Evolutionary conservation across 2,329 filamentous ascomycete genomes (phyloP), one percentile per base, ranked within the genome.

Genomic region (Allantophomopsis lycopodina): DNA sequence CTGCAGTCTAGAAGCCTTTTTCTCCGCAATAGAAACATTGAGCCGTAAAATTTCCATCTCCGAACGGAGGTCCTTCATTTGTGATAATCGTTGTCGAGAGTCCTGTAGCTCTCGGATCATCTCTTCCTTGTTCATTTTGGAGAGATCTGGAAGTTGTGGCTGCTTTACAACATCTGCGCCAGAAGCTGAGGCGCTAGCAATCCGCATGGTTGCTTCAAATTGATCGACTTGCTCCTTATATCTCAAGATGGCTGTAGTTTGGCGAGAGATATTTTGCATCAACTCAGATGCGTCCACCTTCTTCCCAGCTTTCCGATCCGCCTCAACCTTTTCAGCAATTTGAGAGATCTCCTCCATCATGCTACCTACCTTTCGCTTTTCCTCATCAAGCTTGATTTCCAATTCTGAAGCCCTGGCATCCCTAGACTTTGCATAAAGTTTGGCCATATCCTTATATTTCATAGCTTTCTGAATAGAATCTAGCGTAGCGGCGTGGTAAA

Each of bases 401-500:
- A 88, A 60, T 41, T 81, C 69, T 18, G 73, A 69, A 16, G 79
- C 78, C 56, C 87, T 79, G 14, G 68, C 65, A 52, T 89, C 83
- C 57, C 87, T 88, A 60, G 80, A 74, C 55, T 79, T 78, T 34
- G 83, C 83, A 53, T 80, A 88, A 40, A 77, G 79, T 60, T 84
- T 88, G 42, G 83, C 81, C 45, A 85, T 66, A 53, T 83, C 75
- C 63, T 87, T 85, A 65, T 87, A 88, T 53, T 75, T 76, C 53
- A 88, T 71, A 52, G 89, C 66, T 61, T 81, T 84, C 61, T 78
- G 77, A 66, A 87, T 79, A 57, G 88, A 80, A 34, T 67, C 69
- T 55, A 75, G 76, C 46, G 82, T 83, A 45, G 82, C 79, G 35
- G 74, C 67, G 37, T 83, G 76, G 52, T 88, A 89, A 40, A 68